A percentile compares a stretch with the other conserved stretches of the same genome.
Evolutionary conservation across 176 grass and related monocot genomes (phyloP).

Genomic region (Bothriochloa decipiens): DNA sequence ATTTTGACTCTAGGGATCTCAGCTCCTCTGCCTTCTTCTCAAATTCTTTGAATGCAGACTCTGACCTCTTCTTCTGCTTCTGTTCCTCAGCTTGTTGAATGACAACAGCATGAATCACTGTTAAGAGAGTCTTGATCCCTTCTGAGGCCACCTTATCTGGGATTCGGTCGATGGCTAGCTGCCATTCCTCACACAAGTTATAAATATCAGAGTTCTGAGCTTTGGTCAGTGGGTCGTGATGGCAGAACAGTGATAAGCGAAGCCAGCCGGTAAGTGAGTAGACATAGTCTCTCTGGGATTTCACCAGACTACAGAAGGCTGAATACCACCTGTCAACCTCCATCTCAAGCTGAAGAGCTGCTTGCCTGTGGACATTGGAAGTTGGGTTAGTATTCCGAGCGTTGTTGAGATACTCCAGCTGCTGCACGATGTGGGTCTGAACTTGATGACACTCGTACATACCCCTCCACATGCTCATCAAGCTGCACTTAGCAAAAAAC

Average conservation of each 20-base stretch:
- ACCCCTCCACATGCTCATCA: slow-evolving; percentile 98
- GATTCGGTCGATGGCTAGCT: slow-evolving; percentile 85
- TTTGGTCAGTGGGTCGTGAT: slow-evolving; percentile 64
- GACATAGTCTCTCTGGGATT: slow-evolving; percentile 89
- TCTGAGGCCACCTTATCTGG: slow-evolving; percentile 95
- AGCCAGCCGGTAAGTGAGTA: slow-evolving; percentile 93
- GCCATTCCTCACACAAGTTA: slow-evolving; percentile 90
- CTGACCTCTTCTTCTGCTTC: slow-evolving; percentile 87
- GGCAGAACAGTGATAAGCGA: slow-evolving; percentile 85
- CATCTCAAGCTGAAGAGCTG: slow-evolving; percentile 81
- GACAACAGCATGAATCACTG: slow-evolving; percentile 73
- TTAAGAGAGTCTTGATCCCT: slow-evolving; percentile 93
- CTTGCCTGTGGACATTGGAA: slow-evolving; percentile 76
- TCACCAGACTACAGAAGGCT: slow-evolving; percentile 80
- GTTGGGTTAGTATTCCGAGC: slow-evolving; percentile 70
- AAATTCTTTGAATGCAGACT: slow-evolving; percentile 72
- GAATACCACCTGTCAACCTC: slow-evolving; percentile 96
- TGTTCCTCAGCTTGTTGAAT: slow-evolving; percentile 88
- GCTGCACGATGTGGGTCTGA: slow-evolving; percentile 97
- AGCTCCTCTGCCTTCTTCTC: slow-evolving; percentile 89
- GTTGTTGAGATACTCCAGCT: slow-evolving; percentile 83
- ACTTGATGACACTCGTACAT: slow-evolving; percentile 99
- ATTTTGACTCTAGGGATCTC: slow-evolving; percentile 67
- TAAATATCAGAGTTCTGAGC: slow-evolving; percentile 81
- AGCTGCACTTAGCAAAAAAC: slow-evolving; percentile 57